A percentile compares a stretch with the other conserved stretches of the same genome.
phyloP scores from a whole-genome alignment of 768 basidiomycete species.

The Melanogaster broomeanus region DNA sequence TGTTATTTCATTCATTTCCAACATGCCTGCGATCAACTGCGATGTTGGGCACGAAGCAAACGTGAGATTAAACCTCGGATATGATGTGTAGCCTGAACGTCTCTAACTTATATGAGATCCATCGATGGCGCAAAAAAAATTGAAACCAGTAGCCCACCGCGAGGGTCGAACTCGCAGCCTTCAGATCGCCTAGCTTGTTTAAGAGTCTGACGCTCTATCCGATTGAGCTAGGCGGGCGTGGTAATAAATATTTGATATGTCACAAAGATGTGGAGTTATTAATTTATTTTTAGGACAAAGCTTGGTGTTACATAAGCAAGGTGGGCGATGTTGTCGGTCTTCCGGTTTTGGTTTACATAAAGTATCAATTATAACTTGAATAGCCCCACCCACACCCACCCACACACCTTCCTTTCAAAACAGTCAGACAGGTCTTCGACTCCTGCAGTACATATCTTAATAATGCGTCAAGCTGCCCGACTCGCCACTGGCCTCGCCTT shows the following conservation, averaged over 20 bases:
- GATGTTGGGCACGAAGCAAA: too few relatives aligned
- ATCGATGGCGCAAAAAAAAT: slow-evolving; percentile 45
- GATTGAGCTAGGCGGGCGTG: slow-evolving; percentile 69
- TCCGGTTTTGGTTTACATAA: too few relatives aligned
- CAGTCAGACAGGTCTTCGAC: neutral
- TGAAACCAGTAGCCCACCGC: slow-evolving; percentile 55
- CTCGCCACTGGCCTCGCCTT: slow-evolving; percentile 33
- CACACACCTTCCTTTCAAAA: slow-evolving; percentile 4
- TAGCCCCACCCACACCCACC: neutral
- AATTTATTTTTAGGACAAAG: too few relatives aligned
- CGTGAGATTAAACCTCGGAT: too few relatives aligned
- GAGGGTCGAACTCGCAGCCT: slow-evolving; percentile 68
- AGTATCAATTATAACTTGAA: neutral
- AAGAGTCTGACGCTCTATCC: slow-evolving; percentile 71
- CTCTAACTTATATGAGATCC: too few relatives aligned
- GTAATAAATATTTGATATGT: too few relatives aligned
- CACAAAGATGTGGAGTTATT: too few relatives aligned
- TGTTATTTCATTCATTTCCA: neutral
- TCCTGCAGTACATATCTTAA: neutral
- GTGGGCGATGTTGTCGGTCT: neutral
- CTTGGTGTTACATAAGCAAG: neutral
- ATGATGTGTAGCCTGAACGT: too few relatives aligned
- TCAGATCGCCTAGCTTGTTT: slow-evolving; percentile 49
- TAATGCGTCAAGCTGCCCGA: slow-evolving; percentile 31
- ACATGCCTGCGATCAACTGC: neutral